These are phyloP conservation scores for Solanum hybrid DNA, from an alignment of 305 asterid species.

Conservation along the genomic window DNA sequence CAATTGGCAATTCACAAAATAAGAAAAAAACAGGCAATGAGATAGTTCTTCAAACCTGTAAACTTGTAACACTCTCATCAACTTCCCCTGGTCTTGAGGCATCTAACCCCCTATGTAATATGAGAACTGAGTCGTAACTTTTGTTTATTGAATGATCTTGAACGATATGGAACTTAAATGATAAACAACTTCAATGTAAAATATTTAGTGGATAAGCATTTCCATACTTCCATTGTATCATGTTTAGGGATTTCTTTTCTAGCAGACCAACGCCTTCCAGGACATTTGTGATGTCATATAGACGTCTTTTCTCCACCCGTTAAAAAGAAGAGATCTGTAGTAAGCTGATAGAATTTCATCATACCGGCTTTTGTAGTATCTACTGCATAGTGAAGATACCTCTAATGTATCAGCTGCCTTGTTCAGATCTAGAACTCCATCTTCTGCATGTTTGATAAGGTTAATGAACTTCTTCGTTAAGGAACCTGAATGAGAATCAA, in stretches of 20 bases:
- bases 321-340: constrained; percentile 28
- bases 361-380: constrained; percentile 8
- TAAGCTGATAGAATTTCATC: constrained; percentile 27
- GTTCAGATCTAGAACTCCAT: constrained; percentile 31
- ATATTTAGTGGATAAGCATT: not conserved
- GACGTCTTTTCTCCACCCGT: constrained; percentile 97
- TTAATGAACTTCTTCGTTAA: constrained; percentile 45
- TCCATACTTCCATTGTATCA: constrained; percentile 96
- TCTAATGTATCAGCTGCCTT: constrained; percentile 82
- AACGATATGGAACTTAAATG: not conserved
- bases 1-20: not conserved
- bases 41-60: constrained; percentile 44
- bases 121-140: constrained; percentile 16
- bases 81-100: constrained; percentile 73
- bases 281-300: constrained; percentile 95
- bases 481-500: constrained; percentile 43
- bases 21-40: not conserved
- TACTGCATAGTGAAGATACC: constrained; percentile 23
- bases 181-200: not conserved
- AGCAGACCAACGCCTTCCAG: constrained; percentile 98
- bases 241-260: constrained; percentile 88
- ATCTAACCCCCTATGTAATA: constrained; percentile 64
- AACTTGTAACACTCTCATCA: constrained; percentile 53
- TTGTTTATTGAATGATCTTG: constrained; percentile 15
- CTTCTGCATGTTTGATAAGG: constrained; percentile 12